A percentile compares a stretch with the other conserved stretches of the same genome.
Evolutionary conservation across 768 basidiomycete genomes (phyloP).

Genomic region (Thelephora ganbajun): DNA sequence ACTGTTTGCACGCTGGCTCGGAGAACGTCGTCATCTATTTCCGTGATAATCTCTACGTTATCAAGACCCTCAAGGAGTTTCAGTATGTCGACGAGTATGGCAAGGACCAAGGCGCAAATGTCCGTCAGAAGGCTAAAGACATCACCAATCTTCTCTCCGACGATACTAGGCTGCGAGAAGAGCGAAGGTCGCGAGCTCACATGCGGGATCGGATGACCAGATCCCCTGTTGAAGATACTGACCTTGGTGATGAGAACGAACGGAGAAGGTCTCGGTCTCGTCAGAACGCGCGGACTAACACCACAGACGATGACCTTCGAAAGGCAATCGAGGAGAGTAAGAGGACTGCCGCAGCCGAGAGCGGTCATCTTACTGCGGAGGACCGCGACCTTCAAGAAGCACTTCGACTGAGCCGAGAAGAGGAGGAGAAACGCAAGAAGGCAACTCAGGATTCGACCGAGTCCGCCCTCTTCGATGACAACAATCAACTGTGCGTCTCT

Average conservation of each 20-base stretch:
- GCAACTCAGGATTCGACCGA: constrained; percentile 65
- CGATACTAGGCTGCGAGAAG: constrained; percentile 70
- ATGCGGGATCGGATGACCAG: constrained; percentile 86
- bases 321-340: constrained; percentile 88
- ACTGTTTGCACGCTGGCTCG: constrained; percentile 88
- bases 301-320: constrained; percentile 63
- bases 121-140: constrained; percentile 94
- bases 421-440: constrained; percentile 64
- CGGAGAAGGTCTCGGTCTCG: constrained; percentile 20
- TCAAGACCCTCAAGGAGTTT: constrained; percentile 99
- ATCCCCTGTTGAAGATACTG: constrained; percentile 21
- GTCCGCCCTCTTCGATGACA: constrained; percentile 74
- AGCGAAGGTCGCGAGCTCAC: constrained; percentile 66
- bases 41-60: constrained; percentile 90
- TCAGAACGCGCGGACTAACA: constrained; percentile 6
- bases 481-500: constrained; percentile 53
- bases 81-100: constrained; percentile 91
- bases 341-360: constrained; percentile 50
- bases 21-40: constrained; percentile 99
- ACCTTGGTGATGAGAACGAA: constrained; percentile 29
- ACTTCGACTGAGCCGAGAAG: constrained; percentile 77
- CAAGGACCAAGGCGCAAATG: constrained; percentile 98
- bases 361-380: constrained; percentile 33
- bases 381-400: constrained; percentile 80
- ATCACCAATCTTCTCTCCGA: constrained; percentile 91